Conservation (phyloP, 768 basidiomycete genomes). For the Austroboletus eburneus region DNA sequence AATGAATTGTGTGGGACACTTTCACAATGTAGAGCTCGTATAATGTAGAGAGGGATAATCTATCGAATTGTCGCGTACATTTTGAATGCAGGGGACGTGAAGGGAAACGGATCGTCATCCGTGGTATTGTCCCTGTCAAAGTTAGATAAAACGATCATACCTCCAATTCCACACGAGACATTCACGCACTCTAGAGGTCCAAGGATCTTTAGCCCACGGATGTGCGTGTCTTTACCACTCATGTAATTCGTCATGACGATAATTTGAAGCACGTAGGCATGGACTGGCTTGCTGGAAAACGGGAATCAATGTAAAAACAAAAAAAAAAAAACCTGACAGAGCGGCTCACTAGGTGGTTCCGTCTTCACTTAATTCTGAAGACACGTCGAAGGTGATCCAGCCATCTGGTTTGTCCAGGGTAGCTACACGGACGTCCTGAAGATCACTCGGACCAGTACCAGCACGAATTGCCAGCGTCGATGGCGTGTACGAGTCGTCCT, state of each 20-base stretch:
- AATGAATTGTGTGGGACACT: conserved; percentile 11
- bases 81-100: conserved; percentile 58
- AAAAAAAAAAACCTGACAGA: not conserved
- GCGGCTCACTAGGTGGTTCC: conserved; percentile 69
- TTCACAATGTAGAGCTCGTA: conserved; percentile 26
- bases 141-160: no score
- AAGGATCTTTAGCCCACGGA: conserved; percentile 83
- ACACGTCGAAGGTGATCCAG: conserved; percentile 87
- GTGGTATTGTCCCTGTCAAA: conserved; percentile 42
- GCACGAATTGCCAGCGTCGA: conserved; percentile 87
- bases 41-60: conserved; percentile 21
- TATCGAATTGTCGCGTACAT: conserved; percentile 79
- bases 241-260: conserved; percentile 91
- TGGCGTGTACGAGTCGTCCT: conserved; percentile 97
- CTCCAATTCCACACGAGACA: not conserved
- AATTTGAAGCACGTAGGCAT: conserved; percentile 87
- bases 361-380: conserved; percentile 74
- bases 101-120: conserved; percentile 72
- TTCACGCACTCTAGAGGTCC: conserved; percentile 72
- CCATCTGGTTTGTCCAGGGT: conserved; percentile 90
- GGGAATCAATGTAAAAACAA: not conserved
- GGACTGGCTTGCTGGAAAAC: conserved; percentile 67
- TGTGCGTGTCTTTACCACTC: conserved; percentile 99
- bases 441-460: conserved; percentile 85
- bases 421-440: conserved; percentile 86